phyloP scores from a whole-genome alignment of 345 rosid genomes.

The Brassica rapa region DNA sequence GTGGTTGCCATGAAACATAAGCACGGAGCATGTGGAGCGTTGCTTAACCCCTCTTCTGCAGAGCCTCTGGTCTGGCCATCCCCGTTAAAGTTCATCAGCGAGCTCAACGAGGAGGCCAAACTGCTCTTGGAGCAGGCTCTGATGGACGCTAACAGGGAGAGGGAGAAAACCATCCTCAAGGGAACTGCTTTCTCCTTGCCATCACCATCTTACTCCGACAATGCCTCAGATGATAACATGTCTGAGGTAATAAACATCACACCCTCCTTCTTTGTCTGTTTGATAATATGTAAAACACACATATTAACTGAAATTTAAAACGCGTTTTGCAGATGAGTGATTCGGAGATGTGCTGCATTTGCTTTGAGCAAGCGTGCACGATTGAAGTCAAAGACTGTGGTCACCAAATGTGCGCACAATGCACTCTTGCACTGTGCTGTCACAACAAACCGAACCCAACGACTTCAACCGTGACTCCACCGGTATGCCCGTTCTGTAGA shows the following conservation, averaged over 20 bases:
- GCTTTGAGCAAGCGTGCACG: constrained; percentile 94
- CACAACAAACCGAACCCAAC: constrained; percentile 99
- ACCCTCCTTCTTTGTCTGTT: neutral
- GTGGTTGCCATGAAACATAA: constrained; percentile 74
- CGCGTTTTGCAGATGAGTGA: constrained; percentile 69
- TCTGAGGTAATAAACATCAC: constrained; percentile 65
- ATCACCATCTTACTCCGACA: constrained; percentile 70
- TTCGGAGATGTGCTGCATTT: constrained; percentile 84
- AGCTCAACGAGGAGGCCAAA: constrained; percentile 84
- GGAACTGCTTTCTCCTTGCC: constrained; percentile 60
- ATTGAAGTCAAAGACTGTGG: constrained; percentile 92
- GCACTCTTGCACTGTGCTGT: constrained; percentile 93
- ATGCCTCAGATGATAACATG: constrained; percentile 64
- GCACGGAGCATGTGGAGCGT: constrained; percentile 85
- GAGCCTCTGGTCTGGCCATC: constrained; percentile 99
- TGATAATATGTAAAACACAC: neutral
- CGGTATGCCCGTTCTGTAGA: constrained; percentile 96
- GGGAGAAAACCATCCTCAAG: constrained; percentile 82
- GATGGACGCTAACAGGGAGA: constrained; percentile 83
- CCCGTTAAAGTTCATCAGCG: constrained; percentile 92
- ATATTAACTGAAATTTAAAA: neutral
- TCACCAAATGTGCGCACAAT: constrained; percentile 98
- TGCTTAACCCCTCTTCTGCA: constrained; percentile 87
- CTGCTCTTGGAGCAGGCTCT: constrained; percentile 75
- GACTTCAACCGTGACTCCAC: constrained; percentile 59